Conservation (phyloP, 345 rosid species). For the Citropsis articulata region DNA sequence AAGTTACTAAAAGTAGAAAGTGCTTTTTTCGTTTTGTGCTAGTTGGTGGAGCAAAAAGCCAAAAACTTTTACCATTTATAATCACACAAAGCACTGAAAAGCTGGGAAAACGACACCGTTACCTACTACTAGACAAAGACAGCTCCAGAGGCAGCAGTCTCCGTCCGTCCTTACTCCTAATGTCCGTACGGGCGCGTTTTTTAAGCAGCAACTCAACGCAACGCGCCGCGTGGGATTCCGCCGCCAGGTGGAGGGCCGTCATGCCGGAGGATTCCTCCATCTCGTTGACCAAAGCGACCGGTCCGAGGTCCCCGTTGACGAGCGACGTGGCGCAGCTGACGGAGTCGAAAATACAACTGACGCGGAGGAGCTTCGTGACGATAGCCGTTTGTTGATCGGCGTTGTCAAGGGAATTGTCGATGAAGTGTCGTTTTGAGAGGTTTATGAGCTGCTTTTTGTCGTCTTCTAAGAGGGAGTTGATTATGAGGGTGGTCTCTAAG, state of each 20-base stretch:
- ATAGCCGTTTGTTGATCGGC: neutral
- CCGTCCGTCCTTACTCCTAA: conserved; percentile 56
- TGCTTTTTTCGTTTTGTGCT: conserved; percentile 3
- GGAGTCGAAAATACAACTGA: conserved; percentile 61
- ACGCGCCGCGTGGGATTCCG: conserved; percentile 52
- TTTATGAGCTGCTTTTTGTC: conserved; percentile 37
- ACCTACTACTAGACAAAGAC: conserved; percentile 46
- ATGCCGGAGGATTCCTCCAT: conserved; percentile 30
- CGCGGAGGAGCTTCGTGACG: conserved; percentile 43
- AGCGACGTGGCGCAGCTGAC: conserved; percentile 52
- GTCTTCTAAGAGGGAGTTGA: conserved; percentile 42
- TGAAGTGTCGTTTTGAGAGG: conserved; percentile 22
- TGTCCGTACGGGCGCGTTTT: conserved; percentile 73
- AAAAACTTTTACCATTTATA: conserved; percentile 10
- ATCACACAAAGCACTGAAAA: neutral
- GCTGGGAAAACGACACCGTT: conserved; percentile 23
- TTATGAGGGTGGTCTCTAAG: conserved; percentile 18
- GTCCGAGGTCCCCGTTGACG: conserved; percentile 57
- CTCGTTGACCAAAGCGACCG: conserved; percentile 52
- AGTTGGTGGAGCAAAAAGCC: neutral
- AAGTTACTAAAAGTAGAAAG: conserved; percentile 26
- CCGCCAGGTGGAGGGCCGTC: conserved; percentile 67
- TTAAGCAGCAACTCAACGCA: conserved; percentile 66
- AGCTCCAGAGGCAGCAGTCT: conserved; percentile 63
- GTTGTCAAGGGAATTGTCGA: conserved; percentile 21